These are phyloP conservation scores for Ceriops tagal DNA, from an alignment of 345 rosid genomes.

Conservation along the genomic window DNA sequence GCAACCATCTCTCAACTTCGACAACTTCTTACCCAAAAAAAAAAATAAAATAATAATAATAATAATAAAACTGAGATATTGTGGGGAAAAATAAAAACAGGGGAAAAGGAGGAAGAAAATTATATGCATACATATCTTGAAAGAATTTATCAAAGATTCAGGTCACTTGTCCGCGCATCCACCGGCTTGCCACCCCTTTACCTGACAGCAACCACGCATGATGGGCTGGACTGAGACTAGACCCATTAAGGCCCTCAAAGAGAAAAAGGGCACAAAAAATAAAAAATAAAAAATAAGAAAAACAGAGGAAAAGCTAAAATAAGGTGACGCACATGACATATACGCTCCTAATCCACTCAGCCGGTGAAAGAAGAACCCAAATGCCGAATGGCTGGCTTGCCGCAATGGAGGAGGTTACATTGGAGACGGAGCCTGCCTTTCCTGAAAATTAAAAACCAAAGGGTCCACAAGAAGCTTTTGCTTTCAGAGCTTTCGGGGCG, in stretches of 20 bases:
- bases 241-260: neutral
- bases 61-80: too few species aligned
- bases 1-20: too few species aligned
- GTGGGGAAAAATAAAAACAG: too few species aligned
- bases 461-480: too few species aligned
- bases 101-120: neutral
- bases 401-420: neutral
- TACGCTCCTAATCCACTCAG: too few species aligned
- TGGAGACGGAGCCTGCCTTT: neutral
- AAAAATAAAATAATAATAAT: too few species aligned
- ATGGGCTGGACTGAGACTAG: slow-evolving; percentile 1
- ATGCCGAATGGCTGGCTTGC: neutral
- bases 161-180: neutral
- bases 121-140: neutral
- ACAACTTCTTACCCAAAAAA: too few species aligned
- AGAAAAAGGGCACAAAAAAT: neutral
- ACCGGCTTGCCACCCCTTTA: neutral
- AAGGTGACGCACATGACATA: too few species aligned
- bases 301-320: too few species aligned
- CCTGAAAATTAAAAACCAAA: too few species aligned
- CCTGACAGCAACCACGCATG: neutral
- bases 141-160: neutral
- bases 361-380: neutral
- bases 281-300: too few species aligned
- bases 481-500: too few species aligned